Percentiles rank a stretch among this genome's conserved stretches.
Conservation (phyloP, 2,329 filamentous ascomycete species). For the Sordariomycetes sp. region DNA sequence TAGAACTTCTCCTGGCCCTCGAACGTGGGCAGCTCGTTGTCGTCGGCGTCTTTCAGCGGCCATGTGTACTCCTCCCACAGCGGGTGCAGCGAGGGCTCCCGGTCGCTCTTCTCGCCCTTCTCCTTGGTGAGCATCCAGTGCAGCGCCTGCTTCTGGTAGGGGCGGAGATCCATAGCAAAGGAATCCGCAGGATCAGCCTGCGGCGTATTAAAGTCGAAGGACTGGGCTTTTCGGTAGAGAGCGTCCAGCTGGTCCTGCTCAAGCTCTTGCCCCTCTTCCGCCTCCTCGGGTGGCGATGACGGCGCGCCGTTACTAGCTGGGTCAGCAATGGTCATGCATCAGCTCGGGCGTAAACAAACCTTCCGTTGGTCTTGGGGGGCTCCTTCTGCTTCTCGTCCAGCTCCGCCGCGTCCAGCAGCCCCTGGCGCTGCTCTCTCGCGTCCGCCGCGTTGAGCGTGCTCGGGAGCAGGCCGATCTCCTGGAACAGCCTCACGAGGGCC, state of each 20-base stretch:
- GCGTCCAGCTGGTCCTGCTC: constrained; percentile 93
- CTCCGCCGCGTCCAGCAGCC: constrained; percentile 77
- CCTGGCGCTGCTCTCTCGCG: constrained; percentile 71
- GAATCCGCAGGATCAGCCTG: constrained; percentile 72
- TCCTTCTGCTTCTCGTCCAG: constrained; percentile 67
- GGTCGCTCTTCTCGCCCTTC: constrained; percentile 60
- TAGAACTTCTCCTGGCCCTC: constrained; percentile 69
- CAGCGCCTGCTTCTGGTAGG: constrained; percentile 90
- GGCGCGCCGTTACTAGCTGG: not conserved
- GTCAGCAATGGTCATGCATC: not conserved
- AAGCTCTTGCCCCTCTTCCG: constrained; percentile 79
- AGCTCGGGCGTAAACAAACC: not conserved
- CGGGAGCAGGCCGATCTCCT: constrained; percentile 77
- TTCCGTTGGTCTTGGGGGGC: constrained; percentile 1
- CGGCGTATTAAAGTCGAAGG: constrained; percentile 89
- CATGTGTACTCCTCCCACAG: constrained; percentile 94
- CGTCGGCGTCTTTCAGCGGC: constrained; percentile 81
- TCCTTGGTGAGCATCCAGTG: constrained; percentile 97
- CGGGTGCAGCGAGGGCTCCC: constrained; percentile 83
- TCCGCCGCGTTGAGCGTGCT: constrained; percentile 63
- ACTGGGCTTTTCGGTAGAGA: constrained; percentile 90
- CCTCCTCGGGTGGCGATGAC: constrained; percentile 40
- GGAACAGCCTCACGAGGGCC: constrained; percentile 76
- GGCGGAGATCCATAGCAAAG: constrained; percentile 74
- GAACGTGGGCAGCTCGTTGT: constrained; percentile 58